phyloP scores from a whole-genome alignment of 2,329 filamentous ascomycete species.

The Pezicula radicicola region DNA sequence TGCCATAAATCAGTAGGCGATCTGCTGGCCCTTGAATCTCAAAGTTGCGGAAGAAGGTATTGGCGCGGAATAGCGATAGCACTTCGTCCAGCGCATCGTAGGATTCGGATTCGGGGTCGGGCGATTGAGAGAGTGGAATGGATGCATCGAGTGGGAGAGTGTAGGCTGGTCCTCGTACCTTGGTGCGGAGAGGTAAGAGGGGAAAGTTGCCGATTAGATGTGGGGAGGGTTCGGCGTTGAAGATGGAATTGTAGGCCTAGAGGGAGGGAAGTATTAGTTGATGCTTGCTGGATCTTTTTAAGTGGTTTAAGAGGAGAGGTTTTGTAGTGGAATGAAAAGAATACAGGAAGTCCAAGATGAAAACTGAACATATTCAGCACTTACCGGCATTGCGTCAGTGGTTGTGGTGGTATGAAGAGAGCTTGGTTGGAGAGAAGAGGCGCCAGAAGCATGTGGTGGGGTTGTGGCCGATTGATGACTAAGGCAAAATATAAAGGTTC shows the following conservation, averaged over 20 bases:
- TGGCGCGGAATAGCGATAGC: conserved; percentile 88
- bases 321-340: no score
- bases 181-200: conserved; percentile 89
- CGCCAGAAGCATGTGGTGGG: no score
- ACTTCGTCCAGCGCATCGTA: conserved; percentile 98
- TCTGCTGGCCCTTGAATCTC: conserved; percentile 97
- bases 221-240: conserved; percentile 63
- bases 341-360: no score
- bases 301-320: no score
- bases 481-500: no score
- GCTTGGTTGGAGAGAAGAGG: no score
- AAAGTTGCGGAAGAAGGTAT: conserved; percentile 99
- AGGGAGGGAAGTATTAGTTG: conserved; percentile 3
- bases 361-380: no score
- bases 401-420: no score
- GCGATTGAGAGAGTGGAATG: conserved; percentile 47
- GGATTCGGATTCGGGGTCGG: conserved; percentile 82
- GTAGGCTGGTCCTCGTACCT: conserved; percentile 92
- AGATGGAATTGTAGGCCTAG: conserved; percentile 97
- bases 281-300: no score
- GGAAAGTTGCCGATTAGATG: conserved; percentile 83
- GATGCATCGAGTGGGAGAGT: conserved; percentile 61
- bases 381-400: no score
- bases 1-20: conserved; percentile 92
- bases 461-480: no score